These are phyloP conservation scores for Dictyostelium firmibasis DNA, from an alignment of 78 protist species.

Conservation along the genomic window DNA sequence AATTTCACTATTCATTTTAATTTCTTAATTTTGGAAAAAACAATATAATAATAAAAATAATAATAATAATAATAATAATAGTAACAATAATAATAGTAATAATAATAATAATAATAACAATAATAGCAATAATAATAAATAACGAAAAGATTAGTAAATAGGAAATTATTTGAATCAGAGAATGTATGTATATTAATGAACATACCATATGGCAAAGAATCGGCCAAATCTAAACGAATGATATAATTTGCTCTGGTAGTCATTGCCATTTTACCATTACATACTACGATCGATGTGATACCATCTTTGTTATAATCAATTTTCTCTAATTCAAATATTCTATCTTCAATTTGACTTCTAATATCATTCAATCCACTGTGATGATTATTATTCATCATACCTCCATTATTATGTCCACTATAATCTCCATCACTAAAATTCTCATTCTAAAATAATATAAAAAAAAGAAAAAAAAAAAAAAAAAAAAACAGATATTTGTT, in stretches of 20 bases:
- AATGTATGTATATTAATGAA: background rate
- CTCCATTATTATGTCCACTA: background rate
- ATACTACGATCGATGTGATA: constrained; percentile 29
- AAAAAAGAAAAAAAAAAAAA: no score
- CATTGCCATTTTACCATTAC: constrained; percentile 29
- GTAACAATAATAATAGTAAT: no score
- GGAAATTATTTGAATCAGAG: background rate
- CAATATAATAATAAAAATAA: no score
- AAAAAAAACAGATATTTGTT: no score
- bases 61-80: no score
- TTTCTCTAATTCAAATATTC: constrained; percentile 30
- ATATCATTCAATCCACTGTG: background rate
- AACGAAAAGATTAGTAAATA: background rate
- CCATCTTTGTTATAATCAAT: constrained; percentile 28
- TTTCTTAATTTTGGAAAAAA: background rate
- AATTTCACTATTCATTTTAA: constrained; percentile 19
- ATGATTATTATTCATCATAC: background rate
- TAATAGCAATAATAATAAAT: background rate
- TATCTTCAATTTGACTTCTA: background rate
- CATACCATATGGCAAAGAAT: constrained; percentile 26
- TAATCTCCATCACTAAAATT: background rate
- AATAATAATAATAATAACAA: no score
- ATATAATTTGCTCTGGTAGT: constrained; percentile 6
- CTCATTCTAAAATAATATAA: background rate
- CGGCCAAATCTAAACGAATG: constrained; percentile 37